A percentile compares a stretch with the other conserved stretches of the same genome.
These are phyloP conservation scores for Hortiboletus flavorubellus DNA, from an alignment of 768 basidiomycete genomes.

Conservation along the genomic window DNA sequence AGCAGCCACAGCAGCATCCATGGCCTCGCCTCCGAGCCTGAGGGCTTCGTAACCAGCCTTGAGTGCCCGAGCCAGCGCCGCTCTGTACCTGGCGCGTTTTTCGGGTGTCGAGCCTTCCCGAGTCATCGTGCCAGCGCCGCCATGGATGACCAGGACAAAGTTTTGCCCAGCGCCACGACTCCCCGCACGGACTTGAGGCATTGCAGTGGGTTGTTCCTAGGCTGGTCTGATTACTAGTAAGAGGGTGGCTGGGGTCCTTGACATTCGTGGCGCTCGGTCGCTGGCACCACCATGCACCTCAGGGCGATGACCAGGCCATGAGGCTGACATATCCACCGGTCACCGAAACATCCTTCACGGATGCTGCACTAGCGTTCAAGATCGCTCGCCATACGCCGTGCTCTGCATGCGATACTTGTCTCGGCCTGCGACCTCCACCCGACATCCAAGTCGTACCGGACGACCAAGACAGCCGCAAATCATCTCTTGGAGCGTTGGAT, in stretches of 20 bases:
- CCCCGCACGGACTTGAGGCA: background rate
- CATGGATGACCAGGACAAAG: constrained; percentile 66
- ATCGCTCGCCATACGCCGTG: constrained; percentile 82
- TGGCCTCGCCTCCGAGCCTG: constrained; percentile 67
- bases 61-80: constrained; percentile 52
- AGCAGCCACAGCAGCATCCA: constrained; percentile 78
- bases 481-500: constrained; percentile 51
- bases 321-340: constrained; percentile 66
- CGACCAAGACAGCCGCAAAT: constrained; percentile 38
- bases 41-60: constrained; percentile 62
- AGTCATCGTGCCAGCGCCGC: constrained; percentile 73
- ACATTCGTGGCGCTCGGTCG: background rate
- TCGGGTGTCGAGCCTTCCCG: constrained; percentile 56
- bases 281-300: background rate
- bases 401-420: constrained; percentile 58
- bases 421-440: constrained; percentile 64
- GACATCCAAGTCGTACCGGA: constrained; percentile 59
- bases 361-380: constrained; percentile 60
- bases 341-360: constrained; percentile 46
- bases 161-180: constrained; percentile 14
- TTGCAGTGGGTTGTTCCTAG: background rate
- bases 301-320: constrained; percentile 35
- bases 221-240: too few species aligned
- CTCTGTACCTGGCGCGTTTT: constrained; percentile 55
- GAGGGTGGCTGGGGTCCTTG: constrained; percentile 11